A percentile compares a stretch with the other conserved stretches of the same genome.
These are phyloP conservation scores for Puccinia triticina DNA, from an alignment of 1,284 basidiomycete species.

Conservation along the genomic window DNA sequence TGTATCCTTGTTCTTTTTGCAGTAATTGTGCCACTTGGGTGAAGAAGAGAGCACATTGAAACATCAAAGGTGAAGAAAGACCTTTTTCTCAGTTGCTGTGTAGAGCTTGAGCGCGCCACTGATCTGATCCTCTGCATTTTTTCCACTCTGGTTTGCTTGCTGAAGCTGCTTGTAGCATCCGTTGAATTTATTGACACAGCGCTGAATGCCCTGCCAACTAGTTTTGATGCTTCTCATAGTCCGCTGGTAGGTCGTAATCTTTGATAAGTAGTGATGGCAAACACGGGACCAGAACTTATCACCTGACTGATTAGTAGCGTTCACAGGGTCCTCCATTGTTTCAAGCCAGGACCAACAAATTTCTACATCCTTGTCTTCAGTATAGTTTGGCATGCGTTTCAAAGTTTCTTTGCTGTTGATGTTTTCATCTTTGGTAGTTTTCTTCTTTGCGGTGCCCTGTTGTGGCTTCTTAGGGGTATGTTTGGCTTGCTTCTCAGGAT, in stretches of 20 bases:
- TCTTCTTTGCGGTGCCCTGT: too few species aligned
- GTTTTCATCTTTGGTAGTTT: too few species aligned
- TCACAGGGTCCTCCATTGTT: background rate
- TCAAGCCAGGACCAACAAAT: too few species aligned
- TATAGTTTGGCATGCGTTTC: too few species aligned
- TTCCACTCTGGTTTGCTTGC: background rate
- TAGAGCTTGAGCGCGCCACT: background rate
- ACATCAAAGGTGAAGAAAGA: background rate
- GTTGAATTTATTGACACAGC: constrained; percentile 15
- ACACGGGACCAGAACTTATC: background rate
- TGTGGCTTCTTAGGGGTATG: too few species aligned
- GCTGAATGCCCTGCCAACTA: background rate
- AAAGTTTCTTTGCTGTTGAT: too few species aligned
- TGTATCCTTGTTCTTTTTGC: background rate
- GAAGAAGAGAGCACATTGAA: background rate
- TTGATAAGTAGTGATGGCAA: background rate
- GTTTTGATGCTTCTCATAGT: background rate
- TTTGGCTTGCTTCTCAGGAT: too few species aligned
- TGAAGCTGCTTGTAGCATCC: constrained; percentile 13
- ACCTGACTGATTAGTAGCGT: background rate
- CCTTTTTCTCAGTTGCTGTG: background rate
- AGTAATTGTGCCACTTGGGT: constrained; percentile 1
- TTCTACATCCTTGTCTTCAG: too few species aligned
- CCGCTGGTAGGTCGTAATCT: background rate
- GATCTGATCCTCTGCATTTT: background rate